These are phyloP conservation scores for Dalbergia oliveri DNA, from an alignment of 306 rosid species.

Conservation along the genomic window DNA sequence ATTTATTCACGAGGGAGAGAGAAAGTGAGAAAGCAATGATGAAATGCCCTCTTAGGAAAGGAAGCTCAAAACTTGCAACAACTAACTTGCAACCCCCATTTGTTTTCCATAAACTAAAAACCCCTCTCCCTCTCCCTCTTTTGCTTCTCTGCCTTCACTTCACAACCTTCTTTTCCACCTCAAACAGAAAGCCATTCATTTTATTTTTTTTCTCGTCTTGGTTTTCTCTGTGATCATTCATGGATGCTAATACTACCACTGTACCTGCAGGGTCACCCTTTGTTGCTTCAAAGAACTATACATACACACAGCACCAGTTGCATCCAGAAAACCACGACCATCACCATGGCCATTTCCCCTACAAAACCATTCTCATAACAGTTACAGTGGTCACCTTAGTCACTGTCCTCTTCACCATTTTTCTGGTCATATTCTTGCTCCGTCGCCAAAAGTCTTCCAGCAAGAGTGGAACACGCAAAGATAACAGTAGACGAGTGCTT, in stretches of 20 bases:
- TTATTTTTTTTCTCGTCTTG: not conserved
- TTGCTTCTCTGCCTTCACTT: constrained; percentile 38
- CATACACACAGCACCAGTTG: constrained; percentile 47
- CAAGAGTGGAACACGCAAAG: constrained; percentile 52
- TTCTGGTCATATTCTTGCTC: constrained; percentile 62
- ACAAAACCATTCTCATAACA: constrained; percentile 64
- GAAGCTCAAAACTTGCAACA: constrained; percentile 47
- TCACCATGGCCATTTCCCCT: constrained; percentile 57
- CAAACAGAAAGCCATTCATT: constrained; percentile 38
- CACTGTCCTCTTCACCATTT: constrained; percentile 54
- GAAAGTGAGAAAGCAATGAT: constrained; percentile 15
- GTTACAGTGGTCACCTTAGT: constrained; percentile 49
- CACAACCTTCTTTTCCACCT: constrained; percentile 24
- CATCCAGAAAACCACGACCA: constrained; percentile 48
- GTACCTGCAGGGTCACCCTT: constrained; percentile 52
- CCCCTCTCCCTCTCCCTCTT: constrained; percentile 40
- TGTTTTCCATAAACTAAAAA: constrained; percentile 32
- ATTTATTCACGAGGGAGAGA: constrained; percentile 59
- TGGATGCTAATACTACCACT: constrained; percentile 66
- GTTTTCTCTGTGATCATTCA: constrained; percentile 62
- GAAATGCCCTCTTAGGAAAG: constrained; percentile 46
- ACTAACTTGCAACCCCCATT: constrained; percentile 45
- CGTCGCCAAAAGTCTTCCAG: constrained; percentile 64
- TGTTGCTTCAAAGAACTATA: constrained; percentile 45
- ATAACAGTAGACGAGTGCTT: constrained; percentile 44